phyloP scores from a whole-genome alignment of 2,329 filamentous ascomycete genomes.

The Alternaria solani region DNA sequence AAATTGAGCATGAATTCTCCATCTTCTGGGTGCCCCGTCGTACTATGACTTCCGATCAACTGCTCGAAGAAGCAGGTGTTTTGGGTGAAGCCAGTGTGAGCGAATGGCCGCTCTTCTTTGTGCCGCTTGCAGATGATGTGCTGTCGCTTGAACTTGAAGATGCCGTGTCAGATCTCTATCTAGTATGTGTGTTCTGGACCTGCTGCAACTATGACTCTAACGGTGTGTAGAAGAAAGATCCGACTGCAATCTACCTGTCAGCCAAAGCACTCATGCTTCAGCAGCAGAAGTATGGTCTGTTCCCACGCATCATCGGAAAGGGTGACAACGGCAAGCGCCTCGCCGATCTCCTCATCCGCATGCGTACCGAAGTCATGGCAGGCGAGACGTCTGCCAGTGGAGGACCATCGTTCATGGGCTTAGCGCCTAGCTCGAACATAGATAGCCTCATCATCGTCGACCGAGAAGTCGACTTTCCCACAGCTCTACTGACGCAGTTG shows the following conservation, averaged over 20 bases:
- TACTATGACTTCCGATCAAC: slow-evolving; percentile 87
- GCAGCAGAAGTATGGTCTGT: slow-evolving; percentile 89
- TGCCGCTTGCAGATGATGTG: slow-evolving; percentile 89
- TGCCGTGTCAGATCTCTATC: slow-evolving; percentile 84
- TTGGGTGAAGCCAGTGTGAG: slow-evolving; percentile 89
- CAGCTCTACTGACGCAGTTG: slow-evolving; percentile 88
- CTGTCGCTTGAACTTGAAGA: slow-evolving; percentile 90
- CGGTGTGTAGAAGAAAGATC: slow-evolving; percentile 73
- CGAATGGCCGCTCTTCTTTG: slow-evolving; percentile 87
- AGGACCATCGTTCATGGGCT: slow-evolving; percentile 65
- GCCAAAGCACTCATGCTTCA: slow-evolving; percentile 94
- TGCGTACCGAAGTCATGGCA: slow-evolving; percentile 87
- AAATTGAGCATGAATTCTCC: slow-evolving; percentile 93
- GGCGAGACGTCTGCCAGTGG: slow-evolving; percentile 73
- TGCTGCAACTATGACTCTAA: slow-evolving; percentile 29
- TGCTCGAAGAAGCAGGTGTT: slow-evolving; percentile 91
- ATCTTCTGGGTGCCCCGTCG: slow-evolving; percentile 95
- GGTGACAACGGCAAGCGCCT: slow-evolving; percentile 92
- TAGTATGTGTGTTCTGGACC: slow-evolving; percentile 60
- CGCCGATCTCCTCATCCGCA: slow-evolving; percentile 84
- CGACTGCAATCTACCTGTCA: slow-evolving; percentile 86
- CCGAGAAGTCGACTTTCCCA: slow-evolving; percentile 92
- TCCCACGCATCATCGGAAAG: slow-evolving; percentile 93
- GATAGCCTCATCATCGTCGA: slow-evolving; percentile 96
- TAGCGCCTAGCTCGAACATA: slow-evolving; percentile 84